Conservation (phyloP, 257 asterid genomes). For the Ilex aquifolium region DNA sequence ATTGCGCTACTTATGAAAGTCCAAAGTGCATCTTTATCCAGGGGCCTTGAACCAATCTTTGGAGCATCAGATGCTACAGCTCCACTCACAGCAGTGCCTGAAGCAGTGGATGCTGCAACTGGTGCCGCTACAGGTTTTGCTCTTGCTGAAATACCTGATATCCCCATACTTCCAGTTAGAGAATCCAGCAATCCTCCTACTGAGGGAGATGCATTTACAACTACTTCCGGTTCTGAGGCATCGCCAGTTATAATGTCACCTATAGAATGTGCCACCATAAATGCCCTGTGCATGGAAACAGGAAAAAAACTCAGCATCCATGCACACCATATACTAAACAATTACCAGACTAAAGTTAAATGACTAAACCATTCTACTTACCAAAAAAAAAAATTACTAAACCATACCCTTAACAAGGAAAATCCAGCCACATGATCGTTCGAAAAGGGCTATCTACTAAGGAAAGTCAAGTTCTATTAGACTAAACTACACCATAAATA, state of each 20-base stretch:
- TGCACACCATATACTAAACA: background rate
- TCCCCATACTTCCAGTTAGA: conserved; percentile 92
- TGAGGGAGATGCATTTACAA: conserved; percentile 68
- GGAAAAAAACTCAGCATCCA: background rate
- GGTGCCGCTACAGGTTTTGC: conserved; percentile 84
- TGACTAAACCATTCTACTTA: background rate
- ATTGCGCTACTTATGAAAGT: conserved; percentile 76
- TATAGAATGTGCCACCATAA: conserved; percentile 64
- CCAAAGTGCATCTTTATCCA: conserved; percentile 83
- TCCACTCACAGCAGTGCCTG: conserved; percentile 62
- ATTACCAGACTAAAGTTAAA: background rate
- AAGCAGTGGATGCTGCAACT: conserved; percentile 61
- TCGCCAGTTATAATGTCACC: conserved; percentile 87
- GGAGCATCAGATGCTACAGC: conserved; percentile 63
- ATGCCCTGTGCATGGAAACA: conserved; percentile 48
- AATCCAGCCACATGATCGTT: too few relatives aligned
- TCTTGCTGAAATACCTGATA: conserved; percentile 73
- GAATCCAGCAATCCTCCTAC: conserved; percentile 96
- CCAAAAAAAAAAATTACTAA: background rate
- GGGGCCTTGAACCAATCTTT: conserved; percentile 69
- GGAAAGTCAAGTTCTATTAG: too few relatives aligned
- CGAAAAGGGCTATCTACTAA: too few relatives aligned
- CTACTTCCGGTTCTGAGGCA: conserved; percentile 77
- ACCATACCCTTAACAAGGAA: too few relatives aligned
- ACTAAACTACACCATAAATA: too few relatives aligned